Conservation (phyloP, 192 early-diverging fungal genomes). For the Coemansia sp. region DNA sequence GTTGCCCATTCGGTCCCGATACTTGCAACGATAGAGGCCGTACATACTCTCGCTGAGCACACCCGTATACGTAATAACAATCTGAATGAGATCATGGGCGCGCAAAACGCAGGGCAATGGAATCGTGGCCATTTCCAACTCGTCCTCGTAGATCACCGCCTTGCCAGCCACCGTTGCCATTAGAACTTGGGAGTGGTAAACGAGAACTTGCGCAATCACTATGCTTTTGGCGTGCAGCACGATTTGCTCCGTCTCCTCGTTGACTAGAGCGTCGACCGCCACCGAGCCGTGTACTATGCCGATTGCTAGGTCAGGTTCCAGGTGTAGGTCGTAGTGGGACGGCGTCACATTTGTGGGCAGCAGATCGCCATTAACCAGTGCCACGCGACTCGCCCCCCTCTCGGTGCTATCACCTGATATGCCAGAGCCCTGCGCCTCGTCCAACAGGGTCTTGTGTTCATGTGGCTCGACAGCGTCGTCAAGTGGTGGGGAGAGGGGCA, state of each 20-base stretch:
- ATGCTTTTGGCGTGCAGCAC: slow-evolving; percentile 62
- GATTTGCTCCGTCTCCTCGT: slow-evolving; percentile 56
- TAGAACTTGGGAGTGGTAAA: background rate
- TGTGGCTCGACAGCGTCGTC: background rate
- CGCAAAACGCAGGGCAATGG: slow-evolving; percentile 22
- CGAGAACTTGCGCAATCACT: slow-evolving; percentile 37
- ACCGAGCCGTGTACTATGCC: slow-evolving; percentile 77
- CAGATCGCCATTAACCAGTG: slow-evolving; percentile 28
- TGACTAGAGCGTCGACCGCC: slow-evolving; percentile 55
- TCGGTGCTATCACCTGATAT: background rate
- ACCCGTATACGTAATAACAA: slow-evolving; percentile 62
- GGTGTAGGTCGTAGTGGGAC: slow-evolving; percentile 73
- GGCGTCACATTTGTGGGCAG: slow-evolving; percentile 79
- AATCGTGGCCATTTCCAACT: slow-evolving; percentile 53
- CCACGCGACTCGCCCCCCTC: background rate
- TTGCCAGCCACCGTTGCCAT: background rate
- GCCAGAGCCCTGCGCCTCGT: background rate
- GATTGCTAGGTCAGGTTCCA: slow-evolving; percentile 71
- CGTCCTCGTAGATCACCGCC: slow-evolving; percentile 8
- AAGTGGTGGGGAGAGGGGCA: background rate
- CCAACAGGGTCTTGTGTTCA: background rate
- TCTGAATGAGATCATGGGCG: slow-evolving; percentile 27
- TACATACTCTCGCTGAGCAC: slow-evolving; percentile 72
- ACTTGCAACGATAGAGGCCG: slow-evolving; percentile 77
- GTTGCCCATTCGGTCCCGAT: slow-evolving; percentile 57